phyloP scores from a whole-genome alignment of 1,284 basidiomycete genomes.

The Apiotrichum veenhuisii region DNA sequence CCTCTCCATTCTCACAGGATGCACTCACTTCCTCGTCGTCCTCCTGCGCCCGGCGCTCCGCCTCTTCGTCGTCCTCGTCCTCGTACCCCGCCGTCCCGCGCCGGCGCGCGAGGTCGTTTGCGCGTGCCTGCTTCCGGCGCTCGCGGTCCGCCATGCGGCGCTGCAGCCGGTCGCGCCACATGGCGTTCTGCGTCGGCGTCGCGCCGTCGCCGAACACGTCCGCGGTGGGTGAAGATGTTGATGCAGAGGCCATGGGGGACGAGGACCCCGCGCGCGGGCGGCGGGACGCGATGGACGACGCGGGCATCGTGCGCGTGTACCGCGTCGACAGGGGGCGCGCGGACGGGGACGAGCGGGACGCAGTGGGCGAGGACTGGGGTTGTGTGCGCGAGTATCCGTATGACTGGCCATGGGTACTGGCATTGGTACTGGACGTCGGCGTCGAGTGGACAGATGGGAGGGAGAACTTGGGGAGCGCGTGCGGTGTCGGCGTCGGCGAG shows the following conservation, averaged over 20 bases:
- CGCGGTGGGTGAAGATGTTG: neutral
- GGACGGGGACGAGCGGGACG: slow-evolving; percentile 7
- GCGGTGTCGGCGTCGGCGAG: slow-evolving; percentile 21
- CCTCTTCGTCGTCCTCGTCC: slow-evolving; percentile 34
- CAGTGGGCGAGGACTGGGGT: slow-evolving; percentile 5
- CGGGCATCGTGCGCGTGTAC: slow-evolving; percentile 12
- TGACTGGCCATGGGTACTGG: too few relatives aligned
- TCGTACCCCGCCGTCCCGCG: slow-evolving; percentile 19
- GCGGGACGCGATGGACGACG: slow-evolving; percentile 3
- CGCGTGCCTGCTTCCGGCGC: slow-evolving; percentile 24
- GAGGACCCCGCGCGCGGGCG: neutral
- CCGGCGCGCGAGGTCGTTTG: slow-evolving; percentile 26
- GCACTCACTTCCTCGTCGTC: slow-evolving; percentile 45
- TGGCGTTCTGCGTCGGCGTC: slow-evolving; percentile 36
- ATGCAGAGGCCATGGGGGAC: too few relatives aligned
- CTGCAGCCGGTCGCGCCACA: slow-evolving; percentile 38
- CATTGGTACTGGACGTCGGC: neutral
- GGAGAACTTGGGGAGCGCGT: slow-evolving; percentile 11
- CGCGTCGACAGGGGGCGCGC: slow-evolving; percentile 16
- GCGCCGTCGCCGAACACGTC: slow-evolving; percentile 36
- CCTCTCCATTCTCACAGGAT: neutral
- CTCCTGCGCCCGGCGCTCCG: slow-evolving; percentile 33
- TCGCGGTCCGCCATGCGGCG: slow-evolving; percentile 35
- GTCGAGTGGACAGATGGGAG: slow-evolving; percentile 2
- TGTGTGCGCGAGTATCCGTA: too few relatives aligned